phyloP scores from a whole-genome alignment of 345 rosid species.

The Microcos paniculata region DNA sequence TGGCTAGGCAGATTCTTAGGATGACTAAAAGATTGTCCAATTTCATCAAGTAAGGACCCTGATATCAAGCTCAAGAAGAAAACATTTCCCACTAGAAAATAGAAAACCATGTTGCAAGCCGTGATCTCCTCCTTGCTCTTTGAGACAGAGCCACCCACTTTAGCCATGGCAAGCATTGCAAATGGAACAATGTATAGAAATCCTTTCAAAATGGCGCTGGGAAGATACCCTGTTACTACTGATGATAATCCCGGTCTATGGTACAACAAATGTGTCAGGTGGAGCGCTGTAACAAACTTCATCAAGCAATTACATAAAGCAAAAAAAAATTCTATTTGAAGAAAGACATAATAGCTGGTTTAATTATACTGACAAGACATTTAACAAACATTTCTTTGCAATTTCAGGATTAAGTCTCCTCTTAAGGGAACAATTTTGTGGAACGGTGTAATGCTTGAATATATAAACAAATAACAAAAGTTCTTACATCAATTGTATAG shows the following conservation, averaged over 20 bases:
- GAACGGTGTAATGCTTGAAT: not conserved
- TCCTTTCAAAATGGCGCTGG: slow-evolving; percentile 84
- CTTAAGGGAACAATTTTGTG: not conserved
- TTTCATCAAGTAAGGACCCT: slow-evolving; percentile 87
- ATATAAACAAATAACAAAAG: not conserved
- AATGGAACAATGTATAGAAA: slow-evolving; percentile 71
- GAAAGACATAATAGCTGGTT: not conserved
- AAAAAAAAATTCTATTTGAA: not conserved
- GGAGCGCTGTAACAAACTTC: not conserved
- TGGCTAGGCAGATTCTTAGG: slow-evolving; percentile 75
- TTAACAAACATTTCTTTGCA: not conserved
- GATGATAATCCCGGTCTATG: slow-evolving; percentile 91
- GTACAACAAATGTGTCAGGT: slow-evolving; percentile 23
- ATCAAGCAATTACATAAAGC: not conserved
- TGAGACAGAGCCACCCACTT: slow-evolving; percentile 65
- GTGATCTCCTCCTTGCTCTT: slow-evolving; percentile 87
- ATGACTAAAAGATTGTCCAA: slow-evolving; percentile 70
- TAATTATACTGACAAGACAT: not conserved
- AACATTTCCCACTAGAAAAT: slow-evolving; percentile 87
- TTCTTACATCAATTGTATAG: slow-evolving; percentile 68
- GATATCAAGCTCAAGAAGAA: slow-evolving; percentile 85
- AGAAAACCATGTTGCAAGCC: slow-evolving; percentile 94
- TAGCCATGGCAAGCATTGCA: slow-evolving; percentile 76
- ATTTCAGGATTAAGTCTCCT: not conserved
- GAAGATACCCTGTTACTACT: slow-evolving; percentile 83